Percentiles rank a stretch among this genome's conserved stretches.
Evolutionary conservation across 225 moss, liverwort and hornwort genomes (phyloP).

Genomic region (Lunularia cruciata): DNA sequence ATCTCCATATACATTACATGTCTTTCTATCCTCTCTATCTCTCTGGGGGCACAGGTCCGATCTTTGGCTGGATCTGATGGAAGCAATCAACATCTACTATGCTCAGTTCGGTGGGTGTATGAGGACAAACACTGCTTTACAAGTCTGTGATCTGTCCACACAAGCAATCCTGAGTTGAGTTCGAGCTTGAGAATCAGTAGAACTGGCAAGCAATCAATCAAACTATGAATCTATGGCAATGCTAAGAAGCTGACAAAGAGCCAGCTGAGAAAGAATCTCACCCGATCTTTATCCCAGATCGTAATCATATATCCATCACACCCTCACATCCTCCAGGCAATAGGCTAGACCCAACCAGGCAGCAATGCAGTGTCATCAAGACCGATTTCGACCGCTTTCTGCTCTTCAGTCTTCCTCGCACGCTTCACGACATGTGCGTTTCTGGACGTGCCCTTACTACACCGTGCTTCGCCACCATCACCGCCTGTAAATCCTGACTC

Average conservation of each 20-base stretch:
- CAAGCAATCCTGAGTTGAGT: neutral
- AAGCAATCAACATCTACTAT: too few species aligned
- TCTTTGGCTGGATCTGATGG: neutral
- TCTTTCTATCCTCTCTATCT: neutral
- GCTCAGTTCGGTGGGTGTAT: too few species aligned
- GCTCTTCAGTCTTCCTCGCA: neutral
- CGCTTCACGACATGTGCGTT: conserved; percentile 5
- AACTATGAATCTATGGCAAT: too few species aligned
- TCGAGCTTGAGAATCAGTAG: neutral
- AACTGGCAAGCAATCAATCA: neutral
- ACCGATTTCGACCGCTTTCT: neutral
- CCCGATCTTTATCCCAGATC: neutral
- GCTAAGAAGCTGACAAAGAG: neutral
- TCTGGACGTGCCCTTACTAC: neutral
- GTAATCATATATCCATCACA: neutral
- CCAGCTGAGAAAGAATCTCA: neutral
- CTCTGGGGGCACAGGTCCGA: neutral
- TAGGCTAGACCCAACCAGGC: neutral
- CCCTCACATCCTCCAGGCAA: neutral
- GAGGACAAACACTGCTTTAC: neutral
- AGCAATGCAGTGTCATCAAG: neutral
- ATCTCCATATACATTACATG: too few species aligned
- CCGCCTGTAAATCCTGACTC: conserved; percentile 9
- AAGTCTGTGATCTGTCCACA: neutral
- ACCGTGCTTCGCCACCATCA: neutral